These are phyloP conservation scores for Urtica urens DNA, from an alignment of 306 rosid species.

Conservation along the genomic window DNA sequence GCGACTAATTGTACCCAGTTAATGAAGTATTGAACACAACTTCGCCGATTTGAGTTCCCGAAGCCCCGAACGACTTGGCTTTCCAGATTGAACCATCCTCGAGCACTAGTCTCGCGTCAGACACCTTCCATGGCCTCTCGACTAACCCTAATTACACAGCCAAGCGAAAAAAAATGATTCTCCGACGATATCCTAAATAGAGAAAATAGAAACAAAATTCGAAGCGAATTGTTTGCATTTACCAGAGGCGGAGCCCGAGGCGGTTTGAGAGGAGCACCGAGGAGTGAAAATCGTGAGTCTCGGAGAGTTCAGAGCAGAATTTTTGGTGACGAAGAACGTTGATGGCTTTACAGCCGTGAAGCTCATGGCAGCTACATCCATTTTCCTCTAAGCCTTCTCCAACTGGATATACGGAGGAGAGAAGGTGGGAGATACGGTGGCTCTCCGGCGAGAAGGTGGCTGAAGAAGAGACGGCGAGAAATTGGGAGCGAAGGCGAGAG, in stretches of 20 bases:
- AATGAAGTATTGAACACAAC: conserved; percentile 90
- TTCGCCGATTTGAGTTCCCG: conserved; percentile 97
- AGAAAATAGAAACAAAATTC: neutral
- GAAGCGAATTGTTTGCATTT: neutral
- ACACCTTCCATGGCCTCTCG: conserved; percentile 78
- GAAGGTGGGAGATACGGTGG: too few species aligned
- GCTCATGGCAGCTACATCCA: conserved; percentile 8
- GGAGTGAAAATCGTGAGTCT: conserved; percentile 11
- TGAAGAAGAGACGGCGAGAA: too few species aligned
- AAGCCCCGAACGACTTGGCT: conserved; percentile 88
- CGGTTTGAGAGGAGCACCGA: conserved; percentile 14
- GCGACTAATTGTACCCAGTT: conserved; percentile 67
- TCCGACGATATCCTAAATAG: neutral
- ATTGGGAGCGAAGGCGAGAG: too few species aligned
- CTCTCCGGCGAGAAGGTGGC: too few species aligned
- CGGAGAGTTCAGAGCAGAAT: conserved; percentile 1
- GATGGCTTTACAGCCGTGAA: conserved; percentile 3
- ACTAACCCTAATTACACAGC: conserved; percentile 33
- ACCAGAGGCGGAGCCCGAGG: conserved; percentile 20
- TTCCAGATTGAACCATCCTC: conserved; percentile 98
- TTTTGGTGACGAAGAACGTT: neutral
- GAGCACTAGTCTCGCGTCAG: conserved; percentile 82
- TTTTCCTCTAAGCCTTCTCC: too few species aligned
- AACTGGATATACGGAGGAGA: too few species aligned
- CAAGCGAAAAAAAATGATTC: neutral